These are phyloP conservation scores for Ogataea degrootiae DNA, from an alignment of 805 yeast genomes.

Conservation along the genomic window DNA sequence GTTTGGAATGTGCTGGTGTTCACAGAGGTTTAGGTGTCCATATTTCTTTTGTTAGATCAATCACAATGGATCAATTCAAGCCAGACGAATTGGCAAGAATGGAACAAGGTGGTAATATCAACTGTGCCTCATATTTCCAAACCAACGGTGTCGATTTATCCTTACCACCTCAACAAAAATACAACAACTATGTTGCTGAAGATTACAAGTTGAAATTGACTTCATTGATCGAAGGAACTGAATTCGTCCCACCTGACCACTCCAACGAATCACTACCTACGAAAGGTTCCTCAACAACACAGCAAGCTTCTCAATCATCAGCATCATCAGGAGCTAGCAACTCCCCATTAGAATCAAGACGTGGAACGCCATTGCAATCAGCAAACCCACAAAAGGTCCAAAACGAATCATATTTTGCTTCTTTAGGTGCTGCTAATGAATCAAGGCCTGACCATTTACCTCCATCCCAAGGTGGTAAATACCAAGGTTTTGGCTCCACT, in stretches of 20 bases:
- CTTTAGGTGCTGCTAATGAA: conserved; percentile 68
- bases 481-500: conserved; percentile 85
- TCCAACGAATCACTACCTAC: conserved; percentile 39
- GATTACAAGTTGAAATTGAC: conserved; percentile 84
- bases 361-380: conserved; percentile 7
- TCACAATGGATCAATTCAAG: conserved; percentile 98
- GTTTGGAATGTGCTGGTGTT: conserved; percentile 96
- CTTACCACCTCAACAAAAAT: conserved; percentile 68
- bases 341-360: conserved; percentile 6
- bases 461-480: conserved; percentile 93
- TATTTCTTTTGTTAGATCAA: conserved; percentile 91
- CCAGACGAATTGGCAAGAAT: conserved; percentile 83
- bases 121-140: conserved; percentile 62
- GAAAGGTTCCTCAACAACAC: conserved; percentile 7
- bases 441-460: conserved; percentile 72
- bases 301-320: neutral
- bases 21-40: conserved; percentile 97
- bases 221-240: conserved; percentile 67
- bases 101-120: conserved; percentile 92
- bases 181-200: conserved; percentile 87
- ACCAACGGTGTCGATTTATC: conserved; percentile 64
- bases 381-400: conserved; percentile 39
- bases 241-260: conserved; percentile 65
- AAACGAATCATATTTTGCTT: conserved; percentile 80
- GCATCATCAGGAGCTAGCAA: neutral